phyloP scores from a whole-genome alignment of 352 stramenopile species.

The Phytopythium helicoides region DNA sequence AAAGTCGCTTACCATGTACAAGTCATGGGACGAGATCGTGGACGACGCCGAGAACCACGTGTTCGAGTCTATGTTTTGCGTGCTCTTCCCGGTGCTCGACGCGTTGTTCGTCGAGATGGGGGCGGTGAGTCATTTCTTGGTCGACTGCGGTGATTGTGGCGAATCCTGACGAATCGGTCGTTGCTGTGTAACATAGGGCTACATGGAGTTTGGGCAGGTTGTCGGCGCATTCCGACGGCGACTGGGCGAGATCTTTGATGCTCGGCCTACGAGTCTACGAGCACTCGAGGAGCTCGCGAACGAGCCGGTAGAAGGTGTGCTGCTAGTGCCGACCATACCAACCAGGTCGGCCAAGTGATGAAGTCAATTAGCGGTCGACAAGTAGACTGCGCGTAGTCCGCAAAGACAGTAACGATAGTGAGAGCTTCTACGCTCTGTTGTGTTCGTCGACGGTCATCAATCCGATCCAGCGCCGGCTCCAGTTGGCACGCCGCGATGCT shows the following conservation, averaged over 20 bases:
- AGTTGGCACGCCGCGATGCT: too few relatives aligned
- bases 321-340: conserved; percentile 37
- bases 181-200: conserved; percentile 44
- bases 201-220: conserved; percentile 89
- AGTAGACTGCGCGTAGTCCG: neutral
- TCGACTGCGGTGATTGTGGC: neutral
- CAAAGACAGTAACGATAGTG: conserved; percentile 3
- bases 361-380: too few relatives aligned
- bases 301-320: conserved; percentile 63
- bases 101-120: conserved; percentile 86
- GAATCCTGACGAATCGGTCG: too few relatives aligned
- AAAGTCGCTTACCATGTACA: conserved; percentile 34
- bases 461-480: too few relatives aligned
- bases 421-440: too few relatives aligned
- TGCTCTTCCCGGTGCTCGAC: conserved; percentile 79
- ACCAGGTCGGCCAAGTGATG: conserved; percentile 28
- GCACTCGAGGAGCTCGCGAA: conserved; percentile 62
- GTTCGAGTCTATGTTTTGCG: conserved; percentile 84
- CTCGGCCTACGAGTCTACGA: conserved; percentile 51
- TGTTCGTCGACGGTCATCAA: too few relatives aligned
- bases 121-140: conserved; percentile 52
- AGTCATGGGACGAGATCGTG: conserved; percentile 74
- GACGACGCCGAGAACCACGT: conserved; percentile 73
- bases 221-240: conserved; percentile 62
- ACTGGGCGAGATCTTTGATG: conserved; percentile 71